These are phyloP conservation scores for Durotheca rogersii DNA, from an alignment of 495 filamentous ascomycete genomes.

Conservation along the genomic window DNA sequence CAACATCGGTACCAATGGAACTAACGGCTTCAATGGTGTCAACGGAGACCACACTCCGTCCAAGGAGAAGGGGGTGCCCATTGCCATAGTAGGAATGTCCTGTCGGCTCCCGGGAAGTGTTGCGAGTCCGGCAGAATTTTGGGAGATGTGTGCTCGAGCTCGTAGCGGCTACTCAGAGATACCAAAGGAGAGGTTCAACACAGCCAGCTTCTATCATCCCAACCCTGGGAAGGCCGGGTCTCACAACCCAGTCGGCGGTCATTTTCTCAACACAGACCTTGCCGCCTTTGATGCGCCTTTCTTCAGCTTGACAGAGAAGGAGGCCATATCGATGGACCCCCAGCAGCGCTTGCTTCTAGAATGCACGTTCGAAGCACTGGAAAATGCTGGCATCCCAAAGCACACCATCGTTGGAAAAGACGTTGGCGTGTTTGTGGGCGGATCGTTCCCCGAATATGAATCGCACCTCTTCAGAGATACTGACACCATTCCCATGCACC, in stretches of 20 bases:
- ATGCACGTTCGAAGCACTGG: conserved; percentile 82
- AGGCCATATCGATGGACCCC: conserved; percentile 82
- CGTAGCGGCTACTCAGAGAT: conserved; percentile 59
- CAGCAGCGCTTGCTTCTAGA: conserved; percentile 78
- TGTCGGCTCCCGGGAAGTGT: conserved; percentile 56
- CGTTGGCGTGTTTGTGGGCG: conserved; percentile 82
- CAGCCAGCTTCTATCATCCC: conserved; percentile 69
- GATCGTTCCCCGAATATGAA: conserved; percentile 81
- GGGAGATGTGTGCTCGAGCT: conserved; percentile 61
- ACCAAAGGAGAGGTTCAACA: conserved; percentile 69
- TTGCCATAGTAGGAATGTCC: conserved; percentile 60
- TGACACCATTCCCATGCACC: conserved; percentile 57
- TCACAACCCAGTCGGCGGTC: conserved; percentile 74
- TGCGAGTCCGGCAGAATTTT: conserved; percentile 56
- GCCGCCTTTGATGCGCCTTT: conserved; percentile 80
- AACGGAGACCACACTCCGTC: conserved; percentile 5
- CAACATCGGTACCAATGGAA: conserved; percentile 15
- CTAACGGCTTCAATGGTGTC: conserved; percentile 11
- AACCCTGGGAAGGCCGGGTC: conserved; percentile 72
- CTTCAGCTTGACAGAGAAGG: conserved; percentile 72
- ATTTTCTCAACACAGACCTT: conserved; percentile 72
- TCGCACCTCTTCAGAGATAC: conserved; percentile 78
- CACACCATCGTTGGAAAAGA: conserved; percentile 72
- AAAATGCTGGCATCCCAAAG: conserved; percentile 83
- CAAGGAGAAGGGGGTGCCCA: conserved; percentile 42